Base-by-base conservation (phyloP, 805 yeast genomes). In the Cyberlindnera suaveolens region DNA sequence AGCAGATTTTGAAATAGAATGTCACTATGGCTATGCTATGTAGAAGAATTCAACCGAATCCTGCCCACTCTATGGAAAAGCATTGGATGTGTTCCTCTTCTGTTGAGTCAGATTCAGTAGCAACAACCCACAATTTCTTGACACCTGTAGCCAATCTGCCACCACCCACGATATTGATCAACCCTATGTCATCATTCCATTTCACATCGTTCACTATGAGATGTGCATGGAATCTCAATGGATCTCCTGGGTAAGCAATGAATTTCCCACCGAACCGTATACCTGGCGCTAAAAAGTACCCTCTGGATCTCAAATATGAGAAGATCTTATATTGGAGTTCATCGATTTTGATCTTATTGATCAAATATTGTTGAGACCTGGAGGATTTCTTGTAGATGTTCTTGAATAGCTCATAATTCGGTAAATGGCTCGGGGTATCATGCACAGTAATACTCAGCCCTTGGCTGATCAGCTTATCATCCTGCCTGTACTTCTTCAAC, bases 221-320 rank as follows among this genome's bases (percentile, higher is more conserved):
- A 61, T 91, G 96, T 3, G 97, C 85, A 63, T 91, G 99, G 56
- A 78, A 93, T 38, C 93, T 63, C 42, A 91, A 66, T 7, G 98
- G 96, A 59, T 91, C 99, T 1, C 97, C 98, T 0, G 97, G 98
- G 51, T 91, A 91, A 2, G 90, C 89, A 44, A 93, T 76, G 55
- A 78, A 89, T 42, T 79, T 79, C 5, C 96, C 95, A 2, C 99
- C 99, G 62, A 90, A 91, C 45, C 96, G 73, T 29, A 89, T 66
- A 0, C 99, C 99, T 0, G 98, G 96, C 29, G 88, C 72, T 15
- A 85, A 51, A 44, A 67, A 77, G 59, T 71, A 83, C 2, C 76
- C 79, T 13, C 58, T 56, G 6, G 57, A 51, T 44, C 49, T 35
- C 34, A 53, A 18, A 18, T 48, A 31, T 7, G 38, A 14, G 37